Evolutionary conservation across 2,329 filamentous ascomycete species (phyloP), one percentile per base, ranked within the genome.

Genomic region (Lachnellula suecica): DNA sequence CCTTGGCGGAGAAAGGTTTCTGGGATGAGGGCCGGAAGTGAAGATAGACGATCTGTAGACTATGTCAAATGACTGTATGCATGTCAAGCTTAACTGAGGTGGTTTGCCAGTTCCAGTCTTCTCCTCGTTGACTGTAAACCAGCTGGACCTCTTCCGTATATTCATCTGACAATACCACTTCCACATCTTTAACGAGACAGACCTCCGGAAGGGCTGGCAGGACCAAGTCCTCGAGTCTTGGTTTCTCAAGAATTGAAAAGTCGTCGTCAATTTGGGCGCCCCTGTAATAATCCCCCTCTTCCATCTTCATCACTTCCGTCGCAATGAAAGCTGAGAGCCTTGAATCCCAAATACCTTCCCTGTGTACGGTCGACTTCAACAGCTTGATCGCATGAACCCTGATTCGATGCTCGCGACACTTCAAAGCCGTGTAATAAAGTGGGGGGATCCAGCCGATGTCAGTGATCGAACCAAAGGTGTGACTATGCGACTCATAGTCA

Each of bases 401-500:
- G 8, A 79, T 61, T 4, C 62, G 60, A 37, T 68, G 70, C 2
- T 71, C 62, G 0, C 78, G 73, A 38, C 77, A 81, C 53, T 79
- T 79, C 3, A 74, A 49, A 0, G 74, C 76, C 2, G 70, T 60
- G 53, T 70, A 79, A 53, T 77, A 78, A 2, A 79, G 65, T 0
- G 73, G 70, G 6, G 74, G 66, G 9, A 77, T 68, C 63, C 73
- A 74, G 8, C 76, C 75, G 9, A 75, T 65, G 51, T 79, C 75
- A 4, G 66, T 58, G 13, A 72, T 68, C 2, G 70, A 68, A 8
- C 59, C 17, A n/a, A n/a, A 34, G 54, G n/a, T n/a, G n/a, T n/a
- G n/a, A n/a, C n/a, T n/a, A n/a, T n/a, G 67, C 62, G 59, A 70
- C 69, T 4, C 13, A n/a, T n/a, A 11, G 17, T n/a, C 2, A 31